phyloP scores from a whole-genome alignment of 208 protist species.

The Borovskyia barvae region DNA sequence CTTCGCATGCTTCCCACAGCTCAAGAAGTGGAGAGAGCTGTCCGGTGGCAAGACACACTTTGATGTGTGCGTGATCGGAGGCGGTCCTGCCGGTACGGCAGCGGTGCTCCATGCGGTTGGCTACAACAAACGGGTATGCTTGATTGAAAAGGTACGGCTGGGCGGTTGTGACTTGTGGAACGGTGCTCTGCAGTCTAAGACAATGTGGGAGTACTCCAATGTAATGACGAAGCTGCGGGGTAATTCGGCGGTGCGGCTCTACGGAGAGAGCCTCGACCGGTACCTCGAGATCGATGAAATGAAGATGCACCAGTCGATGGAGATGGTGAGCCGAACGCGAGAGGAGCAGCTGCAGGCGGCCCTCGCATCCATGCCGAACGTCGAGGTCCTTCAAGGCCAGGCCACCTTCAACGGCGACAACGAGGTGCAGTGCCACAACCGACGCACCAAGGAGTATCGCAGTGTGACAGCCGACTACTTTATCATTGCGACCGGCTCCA shows the following conservation, averaged over 20 bases:
- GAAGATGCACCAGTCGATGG: slow-evolving; percentile 45
- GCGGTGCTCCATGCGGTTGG: slow-evolving; percentile 66
- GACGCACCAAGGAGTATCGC: slow-evolving; percentile 40
- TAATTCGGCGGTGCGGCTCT: slow-evolving; percentile 40
- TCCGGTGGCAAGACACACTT: slow-evolving; percentile 30
- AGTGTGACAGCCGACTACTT: slow-evolving; percentile 76
- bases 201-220: slow-evolving; percentile 77
- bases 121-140: slow-evolving; percentile 73
- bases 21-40: slow-evolving; percentile 21
- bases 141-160: slow-evolving; percentile 61
- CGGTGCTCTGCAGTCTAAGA: slow-evolving; percentile 78
- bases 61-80: slow-evolving; percentile 83
- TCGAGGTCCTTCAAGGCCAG: slow-evolving; percentile 52
- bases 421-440: slow-evolving; percentile 56
- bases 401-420: slow-evolving; percentile 54
- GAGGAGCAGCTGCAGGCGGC: slow-evolving; percentile 50
- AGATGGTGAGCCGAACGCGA: slow-evolving; percentile 37
- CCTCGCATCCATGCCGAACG: slow-evolving; percentile 34
- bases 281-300: slow-evolving; percentile 60
- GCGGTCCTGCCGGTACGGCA: slow-evolving; percentile 70
- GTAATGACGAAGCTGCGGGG: slow-evolving; percentile 45
- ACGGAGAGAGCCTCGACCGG: slow-evolving; percentile 32
- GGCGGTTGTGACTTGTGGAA: slow-evolving; percentile 80
- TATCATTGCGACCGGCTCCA: slow-evolving; percentile 74
- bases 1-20: not conserved